phyloP scores from a whole-genome alignment of 352 stramenopile genomes.

The Aphanomyces invadans region DNA sequence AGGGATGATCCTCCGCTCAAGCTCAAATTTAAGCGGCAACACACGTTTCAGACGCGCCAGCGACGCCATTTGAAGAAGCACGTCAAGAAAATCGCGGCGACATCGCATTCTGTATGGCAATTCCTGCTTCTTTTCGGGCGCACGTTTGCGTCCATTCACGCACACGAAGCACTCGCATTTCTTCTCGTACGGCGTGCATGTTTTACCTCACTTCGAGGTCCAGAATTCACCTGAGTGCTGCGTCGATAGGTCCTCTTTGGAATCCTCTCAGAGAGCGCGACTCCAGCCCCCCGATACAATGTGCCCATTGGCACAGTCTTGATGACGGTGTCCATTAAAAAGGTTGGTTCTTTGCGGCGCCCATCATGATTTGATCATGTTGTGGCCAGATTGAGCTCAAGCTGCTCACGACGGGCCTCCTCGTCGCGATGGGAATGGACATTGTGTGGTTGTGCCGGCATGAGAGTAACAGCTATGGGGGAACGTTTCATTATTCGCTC shows the following conservation, averaged over 20 bases:
- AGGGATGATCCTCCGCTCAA: not conserved
- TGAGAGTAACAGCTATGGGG: constrained; percentile 54
- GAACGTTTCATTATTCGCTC: constrained; percentile 39
- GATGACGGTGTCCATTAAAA: constrained; percentile 18
- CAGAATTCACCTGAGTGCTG: not conserved
- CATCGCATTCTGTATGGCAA: constrained; percentile 11
- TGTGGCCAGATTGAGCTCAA: constrained; percentile 35
- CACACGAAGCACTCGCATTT: constrained; percentile 19
- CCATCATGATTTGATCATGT: not conserved
- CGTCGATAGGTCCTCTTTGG: constrained; percentile 36
- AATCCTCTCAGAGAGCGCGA: constrained; percentile 53
- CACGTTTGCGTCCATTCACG: not conserved
- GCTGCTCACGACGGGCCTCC: constrained; percentile 44
- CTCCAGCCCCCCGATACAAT: constrained; percentile 62
- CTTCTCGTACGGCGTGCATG: constrained; percentile 19
- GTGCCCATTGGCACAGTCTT: constrained; percentile 42
- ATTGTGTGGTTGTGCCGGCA: constrained; percentile 60
- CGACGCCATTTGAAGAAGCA: constrained; percentile 14
- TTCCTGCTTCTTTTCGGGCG: not conserved
- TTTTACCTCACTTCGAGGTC: not conserved
- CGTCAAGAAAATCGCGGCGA: not conserved
- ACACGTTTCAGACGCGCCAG: constrained; percentile 21
- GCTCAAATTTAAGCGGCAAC: constrained; percentile 21
- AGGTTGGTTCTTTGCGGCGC: not conserved
- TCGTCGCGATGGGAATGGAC: constrained; percentile 41